Evolutionary conservation across 192 early-diverging fungal species (phyloP).

Genomic region (Jimgerdemannia flammicorona): DNA sequence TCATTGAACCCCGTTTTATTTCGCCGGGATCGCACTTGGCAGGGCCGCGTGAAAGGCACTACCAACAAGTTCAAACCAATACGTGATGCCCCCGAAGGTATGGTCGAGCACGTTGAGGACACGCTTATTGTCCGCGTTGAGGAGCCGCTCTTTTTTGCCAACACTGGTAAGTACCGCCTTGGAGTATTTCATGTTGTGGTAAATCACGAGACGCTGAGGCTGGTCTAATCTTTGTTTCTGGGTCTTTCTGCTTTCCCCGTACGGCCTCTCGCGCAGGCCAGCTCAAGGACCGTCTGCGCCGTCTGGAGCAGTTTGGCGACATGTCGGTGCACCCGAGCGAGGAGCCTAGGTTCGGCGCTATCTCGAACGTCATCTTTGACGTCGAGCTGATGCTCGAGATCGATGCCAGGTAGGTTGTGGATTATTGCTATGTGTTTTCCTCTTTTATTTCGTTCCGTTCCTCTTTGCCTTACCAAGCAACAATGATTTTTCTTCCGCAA

Average conservation of each 20-base stretch:
- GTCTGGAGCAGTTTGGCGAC: constrained; percentile 92
- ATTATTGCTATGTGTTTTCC: background rate
- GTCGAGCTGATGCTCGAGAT: constrained; percentile 82
- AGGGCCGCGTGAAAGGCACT: constrained; percentile 51
- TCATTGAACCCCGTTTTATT: constrained; percentile 2
- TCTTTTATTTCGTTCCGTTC: background rate
- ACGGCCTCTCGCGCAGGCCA: constrained; percentile 52
- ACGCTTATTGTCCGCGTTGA: constrained; percentile 86
- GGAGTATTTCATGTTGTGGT: too few species aligned
- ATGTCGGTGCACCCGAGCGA: constrained; percentile 95
- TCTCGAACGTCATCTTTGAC: constrained; percentile 87
- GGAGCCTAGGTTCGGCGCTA: constrained; percentile 71
- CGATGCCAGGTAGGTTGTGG: constrained; percentile 76
- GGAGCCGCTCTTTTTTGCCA: constrained; percentile 96
- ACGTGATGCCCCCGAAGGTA: constrained; percentile 45
- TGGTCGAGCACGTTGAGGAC: constrained; percentile 77
- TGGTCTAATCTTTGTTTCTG: too few species aligned
- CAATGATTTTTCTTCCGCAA: too few species aligned
- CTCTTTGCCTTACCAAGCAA: too few species aligned
- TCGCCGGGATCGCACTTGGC: background rate
- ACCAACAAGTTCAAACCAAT: constrained; percentile 74
- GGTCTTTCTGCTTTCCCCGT: too few species aligned
- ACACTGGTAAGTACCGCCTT: constrained; percentile 46
- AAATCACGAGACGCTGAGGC: too few species aligned
- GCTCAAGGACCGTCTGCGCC: constrained; percentile 89